A percentile compares a stretch with the other conserved stretches of the same genome.
These are phyloP conservation scores for Jasminum sambac DNA, from an alignment of 257 asterid genomes.

Conservation along the genomic window DNA sequence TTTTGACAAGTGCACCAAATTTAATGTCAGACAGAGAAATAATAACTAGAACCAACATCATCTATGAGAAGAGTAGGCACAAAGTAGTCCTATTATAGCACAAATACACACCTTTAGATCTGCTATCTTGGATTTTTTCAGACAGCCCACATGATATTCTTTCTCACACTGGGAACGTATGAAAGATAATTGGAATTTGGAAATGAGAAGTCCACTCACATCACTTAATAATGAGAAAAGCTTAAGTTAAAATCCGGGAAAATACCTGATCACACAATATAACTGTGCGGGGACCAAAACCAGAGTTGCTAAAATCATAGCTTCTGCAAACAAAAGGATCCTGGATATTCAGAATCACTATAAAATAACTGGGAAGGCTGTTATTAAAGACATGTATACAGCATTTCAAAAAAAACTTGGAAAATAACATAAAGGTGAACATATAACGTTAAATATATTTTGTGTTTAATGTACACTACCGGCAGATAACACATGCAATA, in stretches of 20 bases:
- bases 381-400: background rate
- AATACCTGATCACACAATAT: slow-evolving; percentile 96
- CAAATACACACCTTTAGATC: slow-evolving; percentile 74
- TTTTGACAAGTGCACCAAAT: slow-evolving; percentile 19
- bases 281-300: slow-evolving; percentile 99
- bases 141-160: slow-evolving; percentile 98
- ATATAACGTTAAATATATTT: background rate
- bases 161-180: slow-evolving; percentile 77
- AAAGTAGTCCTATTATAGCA: slow-evolving; percentile 10
- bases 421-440: background rate
- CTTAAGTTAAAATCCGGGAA: slow-evolving; percentile 24
- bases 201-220: slow-evolving; percentile 18
- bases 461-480: slow-evolving; percentile 42
- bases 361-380: background rate
- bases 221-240: slow-evolving; percentile 12
- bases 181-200: slow-evolving; percentile 23
- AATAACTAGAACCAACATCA: background rate
- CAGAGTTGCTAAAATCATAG: slow-evolving; percentile 90
- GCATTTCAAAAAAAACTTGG: background rate
- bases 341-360: slow-evolving; percentile 14
- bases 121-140: slow-evolving; percentile 83
- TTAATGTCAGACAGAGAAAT: background rate
- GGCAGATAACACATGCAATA: slow-evolving; percentile 94
- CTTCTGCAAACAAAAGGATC: slow-evolving; percentile 54
- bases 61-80: slow-evolving; percentile 1